Base-by-base conservation (phyloP, 768 basidiomycete genomes). In the Pholiota conissans region DNA sequence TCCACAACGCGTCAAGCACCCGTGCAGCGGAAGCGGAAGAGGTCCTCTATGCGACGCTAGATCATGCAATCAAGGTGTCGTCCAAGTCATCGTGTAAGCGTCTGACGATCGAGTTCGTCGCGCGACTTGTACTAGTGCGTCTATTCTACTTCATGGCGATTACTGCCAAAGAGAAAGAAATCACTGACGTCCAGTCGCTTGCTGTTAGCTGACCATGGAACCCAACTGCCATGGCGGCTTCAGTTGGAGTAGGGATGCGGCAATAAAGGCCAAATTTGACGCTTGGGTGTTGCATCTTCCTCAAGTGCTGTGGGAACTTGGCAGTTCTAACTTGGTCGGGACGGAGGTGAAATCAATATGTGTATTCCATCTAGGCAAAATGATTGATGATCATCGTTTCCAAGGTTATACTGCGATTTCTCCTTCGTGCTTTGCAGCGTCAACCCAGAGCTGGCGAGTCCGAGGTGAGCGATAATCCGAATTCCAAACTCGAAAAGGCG, bases 271-370 rank as follows among this genome's bases (percentile, higher is more conserved):
- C 29, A 76, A 71, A 51, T 70, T 88, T 35, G 73, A 78, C 50
- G 80, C 80, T 20, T 97, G 95, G 93, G 61, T 93, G 16, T 69
- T 80, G 26, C 84, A 89, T 61, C 79, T 97, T 42, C 93, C 95
- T 0, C 88, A 84, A 71, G 79, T 80, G 5, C 75, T 98, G 3
- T 98, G 95, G 95, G 95, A 98, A 69, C 70, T 90, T 9, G 88
- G 89, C 3, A 71, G 71, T 9, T 81, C 71, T 52, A 83, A 91
- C 66, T 67, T 80, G 16, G 62, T 70, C 1, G 73, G 80, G 3
- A 86, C 87, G 0, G 85, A 91, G 81, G 93, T 90, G 50, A 61
- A 77, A 40, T 9, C 30, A 27, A 40, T 53, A 16, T 30, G 20
- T 35, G 27, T 6, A 13, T 8, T 35, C 54, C n/a, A 18, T 27